Evolutionary conservation across 2,329 filamentous ascomycete genomes (phyloP), one percentile per base, ranked within the genome.

Genomic region (Fusarium nurragi): DNA sequence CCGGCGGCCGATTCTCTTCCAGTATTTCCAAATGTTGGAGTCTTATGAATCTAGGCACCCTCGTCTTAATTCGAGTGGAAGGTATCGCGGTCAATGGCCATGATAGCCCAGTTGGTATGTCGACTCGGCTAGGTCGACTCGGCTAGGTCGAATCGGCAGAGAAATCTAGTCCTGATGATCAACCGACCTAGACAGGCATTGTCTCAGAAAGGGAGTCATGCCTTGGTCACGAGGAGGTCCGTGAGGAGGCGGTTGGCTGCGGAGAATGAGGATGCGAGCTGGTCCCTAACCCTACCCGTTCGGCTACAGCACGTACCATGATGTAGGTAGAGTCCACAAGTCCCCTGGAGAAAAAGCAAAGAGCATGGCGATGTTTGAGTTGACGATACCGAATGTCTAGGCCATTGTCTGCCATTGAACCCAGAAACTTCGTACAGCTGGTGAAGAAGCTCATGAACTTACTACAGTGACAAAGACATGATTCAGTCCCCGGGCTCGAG

Each of bases 141-240:
- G 25, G 12, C 25, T 8, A 32, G 41, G 38, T 60, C 44, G 51
- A 68, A 55, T 36, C 49, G 55, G 51, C 52, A 56, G 52, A 41
- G 46, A 54, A 62, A 58, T 51, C 43, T 41, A 47, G 54, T 59
- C 43, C 54, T 61, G 58, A 64, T 68, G 70, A 72, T 72, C 70
- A 60, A 65, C 70, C 54, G 51, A 67, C 68, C 61, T 54, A 56
- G 54, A 46, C 57, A 70, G 64, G 68, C 58, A 64, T 56, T 68
- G 68, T 69, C 67, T 71, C 59, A 68, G 51, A 60, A 32, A 50
- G 40, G 40, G 26, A 34, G 53, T 44, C 12, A 59, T 65, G 70
- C 68, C 56, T 56, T 63, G 70, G 48, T 56, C 70, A 71, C 49
- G 23, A 8, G 12, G 19, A 49, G 70, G 68, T 37, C 70, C 70